Base-by-base conservation (phyloP, 257 asterid genomes). In the Craterostigma plantagineum region DNA sequence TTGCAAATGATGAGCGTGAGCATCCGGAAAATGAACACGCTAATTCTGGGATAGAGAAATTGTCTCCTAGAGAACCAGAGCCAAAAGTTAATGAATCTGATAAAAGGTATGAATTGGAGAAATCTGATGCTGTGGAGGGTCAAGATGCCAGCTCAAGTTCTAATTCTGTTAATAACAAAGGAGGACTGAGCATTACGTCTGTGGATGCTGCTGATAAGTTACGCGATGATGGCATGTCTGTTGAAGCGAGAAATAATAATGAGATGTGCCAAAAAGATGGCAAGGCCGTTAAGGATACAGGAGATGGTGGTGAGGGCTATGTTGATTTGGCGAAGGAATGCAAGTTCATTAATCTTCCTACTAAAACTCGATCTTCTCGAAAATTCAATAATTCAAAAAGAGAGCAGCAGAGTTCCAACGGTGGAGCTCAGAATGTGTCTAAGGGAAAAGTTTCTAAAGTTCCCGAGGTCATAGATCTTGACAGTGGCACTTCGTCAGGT, bases 331-430 rank as follows among this genome's bases (percentile, higher is more conserved):
- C 70, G 35, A 76, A 65, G 61, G 67, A 73, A 45, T 62, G 71
- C 67, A 63, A 61, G 55, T 76, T 76, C 67, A 68, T 46, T 2
- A 72, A 75, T 13, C 67, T 82, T 60, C 79, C 81, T 35, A 79
- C 84, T 14, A 75, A 64, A 75, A 65, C 86, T 27, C 91, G 81
- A 37, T 72, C 97, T 38, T 67, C 87, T 0, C 45, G 73, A 62
- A 55, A 70, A 52, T 36, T 16, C 34, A 71, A 73, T 63, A 63
- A 62, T 53, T 46, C 67, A 16, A 81, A 63, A 65, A 56, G 52
- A 55, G n/a, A n/a, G n/a, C 57, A 46, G 38, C 58, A 46, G 44
- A 61, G 54, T 52, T 60, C 65, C 50, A 23, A 46, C 45, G 37
- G 46, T 42, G 71, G 66, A 56, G 65, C 58, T 51, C 66, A 51